Base-by-base conservation (phyloP, 164 flowering plant species). In the Nymphaea thermarum region DNA sequence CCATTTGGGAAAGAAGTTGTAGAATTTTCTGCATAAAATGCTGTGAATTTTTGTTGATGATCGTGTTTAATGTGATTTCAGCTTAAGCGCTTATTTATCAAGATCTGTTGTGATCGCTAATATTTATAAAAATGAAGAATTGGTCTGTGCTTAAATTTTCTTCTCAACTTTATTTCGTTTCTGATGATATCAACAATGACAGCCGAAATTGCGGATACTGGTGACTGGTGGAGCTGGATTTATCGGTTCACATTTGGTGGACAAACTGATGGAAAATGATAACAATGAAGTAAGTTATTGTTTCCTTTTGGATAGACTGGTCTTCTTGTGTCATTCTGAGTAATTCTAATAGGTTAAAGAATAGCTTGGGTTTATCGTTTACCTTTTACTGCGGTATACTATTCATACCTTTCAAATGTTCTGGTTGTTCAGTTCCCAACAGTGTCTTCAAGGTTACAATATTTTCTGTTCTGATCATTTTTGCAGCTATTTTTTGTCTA, bases 221-320 rank as follows among this genome's bases (percentile, higher is more conserved):
- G 85, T 93, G 15, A 89, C 98, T 61, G 97, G 98, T 60, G 98
- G 98, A 72, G 97, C 98, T 66, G 97, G 98, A n/a, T 93, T 93
- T 77, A 92, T 93, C 60, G 98, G 98, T 11, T 90, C 96, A 64
- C 98, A 93, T 65, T 68, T 93, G 4, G 98, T 93, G 44, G 98
- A 93, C 80, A 86, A 67, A 65, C 71, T 93, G 76, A 89, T 93
- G 84, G 82, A 85, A 74, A 83, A 87, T 75, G 92, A 87, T 51
- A 85, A 85, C 75, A 87, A 87, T 71, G 92, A 87, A 87, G 92
- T 84, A 71, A 79, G 70, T 77, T 78, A 70, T 80, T 65, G 44
- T 17, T 43, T 42, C 60, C 11, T 43, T 57, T 62, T 43, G 16
- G 17, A 25, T 65, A 0, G 5, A 15, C 15, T 51, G 14, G 14